These are phyloP conservation scores for Cladosporium sp. DNA, from an alignment of 2,329 filamentous ascomycete species.

Conservation along the genomic window DNA sequence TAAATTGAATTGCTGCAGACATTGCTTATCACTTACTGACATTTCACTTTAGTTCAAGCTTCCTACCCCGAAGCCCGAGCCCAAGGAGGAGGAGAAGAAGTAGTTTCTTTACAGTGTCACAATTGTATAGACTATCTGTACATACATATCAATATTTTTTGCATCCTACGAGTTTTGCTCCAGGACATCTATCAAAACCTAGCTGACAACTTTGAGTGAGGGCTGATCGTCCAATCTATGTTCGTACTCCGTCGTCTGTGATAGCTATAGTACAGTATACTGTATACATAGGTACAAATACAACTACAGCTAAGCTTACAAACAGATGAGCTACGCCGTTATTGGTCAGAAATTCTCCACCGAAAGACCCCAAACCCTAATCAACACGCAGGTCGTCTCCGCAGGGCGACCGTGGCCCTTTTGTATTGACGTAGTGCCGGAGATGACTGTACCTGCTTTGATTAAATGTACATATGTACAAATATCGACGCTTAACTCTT, in stretches of 20 bases:
- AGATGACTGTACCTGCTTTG: background rate
- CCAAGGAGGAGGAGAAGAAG: slow-evolving; percentile 89
- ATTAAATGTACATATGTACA: background rate
- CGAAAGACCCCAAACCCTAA: too few species aligned
- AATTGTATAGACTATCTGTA: slow-evolving; percentile 31
- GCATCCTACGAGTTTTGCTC: background rate
- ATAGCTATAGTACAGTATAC: too few species aligned
- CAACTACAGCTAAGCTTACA: too few species aligned
- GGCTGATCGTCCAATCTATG: too few species aligned
- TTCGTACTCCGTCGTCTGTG: too few species aligned
- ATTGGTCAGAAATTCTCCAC: too few species aligned
- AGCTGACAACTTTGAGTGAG: too few species aligned
- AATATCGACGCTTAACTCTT: too few species aligned
- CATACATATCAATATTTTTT: slow-evolving; percentile 26
- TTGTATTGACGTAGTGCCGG: background rate
- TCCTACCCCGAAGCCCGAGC: slow-evolving; percentile 91
- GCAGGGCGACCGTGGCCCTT: background rate
- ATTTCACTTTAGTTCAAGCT: slow-evolving; percentile 69
- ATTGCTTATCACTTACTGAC: background rate
- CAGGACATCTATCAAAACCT: background rate
- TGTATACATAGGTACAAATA: too few species aligned
- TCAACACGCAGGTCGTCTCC: too few species aligned
- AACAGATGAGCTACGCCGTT: too few species aligned
- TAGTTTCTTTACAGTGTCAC: slow-evolving; percentile 41
- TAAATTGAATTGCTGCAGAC: slow-evolving; percentile 27